Conservation (phyloP, 805 yeast genomes). For the Yarrowia bubula region DNA sequence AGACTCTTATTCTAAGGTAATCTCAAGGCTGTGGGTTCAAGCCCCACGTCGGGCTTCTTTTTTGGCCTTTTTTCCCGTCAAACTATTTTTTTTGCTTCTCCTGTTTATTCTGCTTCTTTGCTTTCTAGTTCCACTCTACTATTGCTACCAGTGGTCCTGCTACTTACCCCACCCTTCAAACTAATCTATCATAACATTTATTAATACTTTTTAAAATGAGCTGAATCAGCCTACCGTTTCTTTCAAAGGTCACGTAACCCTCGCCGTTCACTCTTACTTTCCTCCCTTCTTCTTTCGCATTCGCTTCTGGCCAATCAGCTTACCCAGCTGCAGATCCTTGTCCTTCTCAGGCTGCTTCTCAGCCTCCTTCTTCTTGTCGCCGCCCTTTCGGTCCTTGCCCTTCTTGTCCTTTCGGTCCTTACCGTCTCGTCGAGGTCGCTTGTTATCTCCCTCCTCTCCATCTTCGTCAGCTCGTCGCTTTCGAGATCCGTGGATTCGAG, state of each 20-base stretch:
- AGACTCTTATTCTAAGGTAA: not conserved
- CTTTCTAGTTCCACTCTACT: too few species aligned
- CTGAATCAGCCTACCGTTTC: too few species aligned
- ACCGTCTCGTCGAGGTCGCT: slow-evolving; percentile 12
- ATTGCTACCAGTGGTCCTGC: too few species aligned
- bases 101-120: too few species aligned
- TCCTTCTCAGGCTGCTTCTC: slow-evolving; percentile 27
- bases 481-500: slow-evolving; percentile 32
- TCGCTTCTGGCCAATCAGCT: slow-evolving; percentile 40
- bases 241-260: not conserved
- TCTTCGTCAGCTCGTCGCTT: slow-evolving; percentile 29
- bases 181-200: not conserved
- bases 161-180: too few species aligned
- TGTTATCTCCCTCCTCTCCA: not conserved
- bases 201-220: too few species aligned
- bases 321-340: slow-evolving; percentile 30
- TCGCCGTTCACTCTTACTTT: not conserved
- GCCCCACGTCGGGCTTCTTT: slow-evolving; percentile 26
- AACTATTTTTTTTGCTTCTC: not conserved
- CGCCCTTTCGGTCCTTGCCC: slow-evolving; percentile 8
- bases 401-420: slow-evolving; percentile 10
- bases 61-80: not conserved
- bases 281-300: slow-evolving; percentile 34
- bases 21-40: slow-evolving; percentile 26
- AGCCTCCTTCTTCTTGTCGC: not conserved